Evolutionary conservation across 2,329 filamentous ascomycete genomes (phyloP), one percentile per base, ranked within the genome.

Genomic region (Scorias spongiosa): DNA sequence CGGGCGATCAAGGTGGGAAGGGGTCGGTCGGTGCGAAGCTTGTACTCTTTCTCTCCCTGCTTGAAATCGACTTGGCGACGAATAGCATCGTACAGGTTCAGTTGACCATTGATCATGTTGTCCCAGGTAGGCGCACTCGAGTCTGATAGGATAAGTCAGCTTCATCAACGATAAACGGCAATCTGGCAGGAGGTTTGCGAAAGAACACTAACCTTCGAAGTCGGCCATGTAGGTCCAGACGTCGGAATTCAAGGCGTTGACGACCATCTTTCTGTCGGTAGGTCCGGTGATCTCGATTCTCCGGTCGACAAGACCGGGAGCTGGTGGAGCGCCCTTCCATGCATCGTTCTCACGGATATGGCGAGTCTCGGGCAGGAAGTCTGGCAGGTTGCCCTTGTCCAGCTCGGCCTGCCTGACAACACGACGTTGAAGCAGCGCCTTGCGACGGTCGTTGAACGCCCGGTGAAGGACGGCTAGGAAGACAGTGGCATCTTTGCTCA

Each of bases 221-320:
- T 98, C 91, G 40, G 91, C 91, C 91, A 98, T 98, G 60, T 96
- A 98, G 45, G 89, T 96, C 82, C 84, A 96, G 18, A 96, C 91
- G 58, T 96, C 77, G 39, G 89, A 81, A 66, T 96, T 98, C 62
- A 96, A 62, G 9, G 91, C 91, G 64, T 98, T 98, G 50, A 96
- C 85, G 40, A 96, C 87, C 91, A 98, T 98, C 76, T 96, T 98
- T 54, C 91, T 77, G 67, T 96, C 91, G 6, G 88, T 95, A 1
- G 91, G 91, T 8, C 91, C 91, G 5, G 91, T 98, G 59, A 96
- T 98, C 71, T 98, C 91, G 29, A 95, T 84, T 48, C 91, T 79
- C 52, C 91, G 81, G 69, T 98, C 91, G 39, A 94, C 79, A 44
- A 96, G 75, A 46, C 91, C 91, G 0, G 91, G 89, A 7, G 89